Percentiles rank a stretch among this genome's conserved stretches.
Conservation (phyloP, 2,329 filamentous ascomycete species). For the Fusarium odoratissimum region DNA sequence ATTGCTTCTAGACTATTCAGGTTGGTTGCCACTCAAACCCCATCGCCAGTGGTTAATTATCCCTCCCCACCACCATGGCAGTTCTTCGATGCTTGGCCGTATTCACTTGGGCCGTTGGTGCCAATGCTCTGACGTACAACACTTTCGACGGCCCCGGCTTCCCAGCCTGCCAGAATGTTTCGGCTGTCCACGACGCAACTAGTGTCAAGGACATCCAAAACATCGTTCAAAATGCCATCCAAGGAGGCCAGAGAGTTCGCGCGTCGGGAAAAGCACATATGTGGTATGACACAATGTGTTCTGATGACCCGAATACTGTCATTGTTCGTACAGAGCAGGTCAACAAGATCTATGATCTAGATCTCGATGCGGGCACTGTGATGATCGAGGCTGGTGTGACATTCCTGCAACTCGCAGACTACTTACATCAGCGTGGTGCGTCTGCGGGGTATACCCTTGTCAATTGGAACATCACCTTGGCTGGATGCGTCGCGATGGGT, state of each 20-base stretch:
- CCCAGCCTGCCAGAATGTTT: slow-evolving; percentile 1
- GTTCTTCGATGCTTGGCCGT: not conserved
- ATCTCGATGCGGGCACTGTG: not conserved
- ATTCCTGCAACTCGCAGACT: not conserved
- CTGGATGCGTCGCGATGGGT: not conserved
- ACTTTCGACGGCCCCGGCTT: slow-evolving; percentile 3
- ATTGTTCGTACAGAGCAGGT: slow-evolving; percentile 9
- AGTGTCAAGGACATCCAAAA: slow-evolving; percentile 14
- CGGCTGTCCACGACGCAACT: not conserved
- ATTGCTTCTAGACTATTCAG: accelerated
- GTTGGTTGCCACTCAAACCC: not conserved
- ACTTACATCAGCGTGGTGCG: not conserved
- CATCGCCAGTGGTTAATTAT: not conserved
- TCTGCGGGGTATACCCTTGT: slow-evolving; percentile 4
- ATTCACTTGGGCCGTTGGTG: not conserved
- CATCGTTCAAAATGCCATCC: not conserved
- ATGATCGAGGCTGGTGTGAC: slow-evolving; percentile 9
- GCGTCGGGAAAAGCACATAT: slow-evolving; percentile 2
- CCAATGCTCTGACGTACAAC: not conserved
- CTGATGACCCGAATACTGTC: not conserved
- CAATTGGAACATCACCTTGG: slow-evolving; percentile 11
- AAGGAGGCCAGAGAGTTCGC: not conserved
- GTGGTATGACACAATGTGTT: slow-evolving; percentile 22
- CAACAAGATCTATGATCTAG: not conserved
- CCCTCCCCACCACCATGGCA: not conserved